These are phyloP conservation scores for Saccharomyces mikatae DNA, from an alignment of 805 yeast genomes.

Conservation along the genomic window DNA sequence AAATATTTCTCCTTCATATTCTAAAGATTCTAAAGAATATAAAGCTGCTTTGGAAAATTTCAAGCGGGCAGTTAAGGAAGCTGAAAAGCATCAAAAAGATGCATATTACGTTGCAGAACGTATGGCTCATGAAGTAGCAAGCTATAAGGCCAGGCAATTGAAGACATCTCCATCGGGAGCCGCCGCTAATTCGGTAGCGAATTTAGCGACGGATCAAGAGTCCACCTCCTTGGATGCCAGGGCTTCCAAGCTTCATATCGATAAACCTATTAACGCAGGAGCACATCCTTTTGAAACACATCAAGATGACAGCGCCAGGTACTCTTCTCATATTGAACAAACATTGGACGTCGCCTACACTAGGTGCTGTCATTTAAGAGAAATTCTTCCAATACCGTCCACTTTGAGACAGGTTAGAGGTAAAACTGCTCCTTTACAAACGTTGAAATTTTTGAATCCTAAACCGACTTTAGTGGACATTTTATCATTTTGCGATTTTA, in stretches of 20 bases:
- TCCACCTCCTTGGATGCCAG: constrained; percentile 12
- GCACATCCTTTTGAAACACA: constrained; percentile 41
- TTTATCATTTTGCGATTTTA: constrained; percentile 79
- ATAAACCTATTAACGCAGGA: constrained; percentile 61
- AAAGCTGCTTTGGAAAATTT: constrained; percentile 54
- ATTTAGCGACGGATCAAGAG: constrained; percentile 2
- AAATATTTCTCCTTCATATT: constrained; percentile 29
- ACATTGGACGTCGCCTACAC: constrained; percentile 68
- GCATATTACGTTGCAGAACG: constrained; percentile 66
- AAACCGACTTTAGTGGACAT: constrained; percentile 83
- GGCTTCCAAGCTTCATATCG: constrained; percentile 43
- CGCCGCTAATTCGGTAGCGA: constrained; percentile 37
- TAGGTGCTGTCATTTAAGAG: constrained; percentile 87
- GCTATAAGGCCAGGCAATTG: constrained; percentile 29
- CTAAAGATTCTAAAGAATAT: constrained; percentile 37
- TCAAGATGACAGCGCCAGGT: constrained; percentile 11
- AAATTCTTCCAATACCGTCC: constrained; percentile 86
- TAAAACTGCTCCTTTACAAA: constrained; percentile 64
- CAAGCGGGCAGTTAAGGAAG: constrained; percentile 45
- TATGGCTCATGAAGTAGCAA: constrained; percentile 57
- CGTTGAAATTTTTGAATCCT: constrained; percentile 73
- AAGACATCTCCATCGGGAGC: neutral
- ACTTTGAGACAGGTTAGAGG: constrained; percentile 76
- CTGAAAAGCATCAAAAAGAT: constrained; percentile 66
- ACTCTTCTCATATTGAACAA: constrained; percentile 23